These are phyloP conservation scores for Crassisporium funariophilum DNA, from an alignment of 768 basidiomycete genomes.

Conservation along the genomic window DNA sequence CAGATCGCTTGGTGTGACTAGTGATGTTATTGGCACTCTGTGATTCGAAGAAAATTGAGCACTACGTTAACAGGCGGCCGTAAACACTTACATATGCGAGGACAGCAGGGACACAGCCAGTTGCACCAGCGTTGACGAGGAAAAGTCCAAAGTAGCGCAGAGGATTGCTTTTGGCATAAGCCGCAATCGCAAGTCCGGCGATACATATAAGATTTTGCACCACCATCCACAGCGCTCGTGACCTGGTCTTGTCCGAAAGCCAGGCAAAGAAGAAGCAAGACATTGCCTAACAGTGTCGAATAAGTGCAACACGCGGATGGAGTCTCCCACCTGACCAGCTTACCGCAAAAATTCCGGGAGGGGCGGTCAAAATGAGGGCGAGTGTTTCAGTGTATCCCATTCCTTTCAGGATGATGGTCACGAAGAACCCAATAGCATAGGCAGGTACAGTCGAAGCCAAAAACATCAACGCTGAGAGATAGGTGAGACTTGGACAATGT, in stretches of 20 bases:
- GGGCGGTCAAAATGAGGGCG: conserved; percentile 36
- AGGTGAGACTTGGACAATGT: neutral
- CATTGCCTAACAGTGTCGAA: conserved; percentile 26
- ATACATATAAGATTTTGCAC: conserved; percentile 34
- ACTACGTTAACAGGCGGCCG: neutral
- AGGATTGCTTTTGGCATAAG: conserved; percentile 28
- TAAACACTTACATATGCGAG: conserved; percentile 34
- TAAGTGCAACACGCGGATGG: neutral
- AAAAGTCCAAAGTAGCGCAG: conserved; percentile 37
- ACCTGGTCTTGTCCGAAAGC: conserved; percentile 36
- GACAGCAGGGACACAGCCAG: conserved; percentile 34
- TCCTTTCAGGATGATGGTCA: conserved; percentile 35
- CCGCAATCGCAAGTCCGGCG: conserved; percentile 34
- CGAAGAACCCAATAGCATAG: conserved; percentile 38
- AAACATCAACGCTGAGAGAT: conserved; percentile 35
- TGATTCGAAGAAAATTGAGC: neutral
- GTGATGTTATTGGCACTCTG: conserved; percentile 20
- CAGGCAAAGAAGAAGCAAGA: conserved; percentile 39
- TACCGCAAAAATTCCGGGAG: conserved; percentile 37
- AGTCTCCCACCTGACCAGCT: conserved; percentile 20
- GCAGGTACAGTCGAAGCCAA: conserved; percentile 39
- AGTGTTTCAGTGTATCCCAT: conserved; percentile 35
- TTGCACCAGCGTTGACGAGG: conserved; percentile 33
- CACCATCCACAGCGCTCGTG: conserved; percentile 35
- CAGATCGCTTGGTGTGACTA: conserved; percentile 37